Evolutionary conservation across 257 asterid genomes (phyloP).

Genomic region (Przewalskia tangutica): DNA sequence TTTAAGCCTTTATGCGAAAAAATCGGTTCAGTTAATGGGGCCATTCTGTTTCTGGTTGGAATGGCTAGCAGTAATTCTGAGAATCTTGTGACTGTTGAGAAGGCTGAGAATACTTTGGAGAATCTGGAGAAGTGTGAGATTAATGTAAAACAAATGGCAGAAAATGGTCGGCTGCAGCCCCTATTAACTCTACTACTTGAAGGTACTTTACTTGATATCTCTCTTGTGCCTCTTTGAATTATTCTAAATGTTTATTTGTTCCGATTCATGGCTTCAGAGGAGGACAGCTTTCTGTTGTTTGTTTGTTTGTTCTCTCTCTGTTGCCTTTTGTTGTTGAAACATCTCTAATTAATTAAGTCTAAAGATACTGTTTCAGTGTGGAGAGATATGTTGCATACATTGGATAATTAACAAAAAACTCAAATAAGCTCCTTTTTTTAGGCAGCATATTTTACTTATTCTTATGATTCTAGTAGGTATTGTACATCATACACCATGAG

Average conservation of each 20-base stretch:
- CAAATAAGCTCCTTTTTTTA: background rate
- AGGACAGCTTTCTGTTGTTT: background rate
- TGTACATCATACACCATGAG: background rate
- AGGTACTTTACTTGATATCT: slow-evolving; percentile 37
- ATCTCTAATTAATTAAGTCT: background rate
- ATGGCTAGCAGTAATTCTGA: slow-evolving; percentile 94
- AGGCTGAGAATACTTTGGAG: slow-evolving; percentile 68
- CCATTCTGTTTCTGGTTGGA: slow-evolving; percentile 76
- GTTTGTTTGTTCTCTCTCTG: background rate
- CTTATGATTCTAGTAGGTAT: background rate
- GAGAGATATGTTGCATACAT: background rate
- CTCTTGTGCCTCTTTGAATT: background rate
- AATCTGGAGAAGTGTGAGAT: slow-evolving; percentile 74
- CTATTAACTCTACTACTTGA: slow-evolving; percentile 66
- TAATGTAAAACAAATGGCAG: slow-evolving; percentile 96
- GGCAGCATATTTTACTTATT: background rate
- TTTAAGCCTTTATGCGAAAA: slow-evolving; percentile 63
- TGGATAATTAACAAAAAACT: background rate
- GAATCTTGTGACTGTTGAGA: slow-evolving; percentile 58
- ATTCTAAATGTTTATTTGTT: background rate
- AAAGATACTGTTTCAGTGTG: background rate
- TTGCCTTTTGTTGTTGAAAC: background rate
- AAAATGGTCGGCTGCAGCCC: slow-evolving; percentile 73
- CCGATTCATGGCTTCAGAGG: background rate
- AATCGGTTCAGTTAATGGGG: slow-evolving; percentile 81